These are phyloP conservation scores for Arthrobotrys megalospora DNA, from an alignment of 2,329 filamentous ascomycete genomes.

Conservation along the genomic window DNA sequence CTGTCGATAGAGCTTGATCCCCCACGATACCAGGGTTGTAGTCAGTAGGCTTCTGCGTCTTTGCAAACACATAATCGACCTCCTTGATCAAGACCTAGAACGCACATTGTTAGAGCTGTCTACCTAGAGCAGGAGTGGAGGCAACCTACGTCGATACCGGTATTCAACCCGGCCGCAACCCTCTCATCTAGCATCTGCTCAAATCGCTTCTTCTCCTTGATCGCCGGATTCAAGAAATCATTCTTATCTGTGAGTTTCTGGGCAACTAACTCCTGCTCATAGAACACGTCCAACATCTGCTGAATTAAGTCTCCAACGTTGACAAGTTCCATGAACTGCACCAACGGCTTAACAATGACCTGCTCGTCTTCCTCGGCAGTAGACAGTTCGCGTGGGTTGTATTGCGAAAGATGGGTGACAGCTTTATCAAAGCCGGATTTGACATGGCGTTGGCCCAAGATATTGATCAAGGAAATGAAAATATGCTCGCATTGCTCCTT, in stretches of 20 bases:
- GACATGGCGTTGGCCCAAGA: slow-evolving; percentile 87
- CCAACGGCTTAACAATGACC: slow-evolving; percentile 84
- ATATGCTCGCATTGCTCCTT: slow-evolving; percentile 87
- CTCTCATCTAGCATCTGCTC: slow-evolving; percentile 99
- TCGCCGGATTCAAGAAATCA: slow-evolving; percentile 92
- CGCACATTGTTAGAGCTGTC: background rate
- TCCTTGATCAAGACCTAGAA: slow-evolving; percentile 83
- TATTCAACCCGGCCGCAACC: slow-evolving; percentile 94
- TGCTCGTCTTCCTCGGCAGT: slow-evolving; percentile 74
- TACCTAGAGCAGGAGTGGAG: background rate
- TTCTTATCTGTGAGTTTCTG: slow-evolving; percentile 89
- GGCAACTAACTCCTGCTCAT: slow-evolving; percentile 90
- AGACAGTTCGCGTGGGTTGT: slow-evolving; percentile 87
- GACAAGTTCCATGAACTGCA: slow-evolving; percentile 96
- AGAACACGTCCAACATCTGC: slow-evolving; percentile 99
- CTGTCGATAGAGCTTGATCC: slow-evolving; percentile 66
- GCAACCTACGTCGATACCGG: slow-evolving; percentile 86
- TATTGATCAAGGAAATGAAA: slow-evolving; percentile 86
- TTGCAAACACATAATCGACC: slow-evolving; percentile 94
- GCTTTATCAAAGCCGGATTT: slow-evolving; percentile 95
- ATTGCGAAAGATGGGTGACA: slow-evolving; percentile 88
- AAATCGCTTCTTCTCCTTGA: slow-evolving; percentile 96
- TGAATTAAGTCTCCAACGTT: slow-evolving; percentile 98
- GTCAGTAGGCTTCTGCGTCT: slow-evolving; percentile 86
- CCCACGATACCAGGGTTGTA: slow-evolving; percentile 79